Evolutionary conservation across 768 basidiomycete genomes (phyloP), one percentile per base, ranked within the genome.

Genomic region (Lepiota brunneoincarnata): DNA sequence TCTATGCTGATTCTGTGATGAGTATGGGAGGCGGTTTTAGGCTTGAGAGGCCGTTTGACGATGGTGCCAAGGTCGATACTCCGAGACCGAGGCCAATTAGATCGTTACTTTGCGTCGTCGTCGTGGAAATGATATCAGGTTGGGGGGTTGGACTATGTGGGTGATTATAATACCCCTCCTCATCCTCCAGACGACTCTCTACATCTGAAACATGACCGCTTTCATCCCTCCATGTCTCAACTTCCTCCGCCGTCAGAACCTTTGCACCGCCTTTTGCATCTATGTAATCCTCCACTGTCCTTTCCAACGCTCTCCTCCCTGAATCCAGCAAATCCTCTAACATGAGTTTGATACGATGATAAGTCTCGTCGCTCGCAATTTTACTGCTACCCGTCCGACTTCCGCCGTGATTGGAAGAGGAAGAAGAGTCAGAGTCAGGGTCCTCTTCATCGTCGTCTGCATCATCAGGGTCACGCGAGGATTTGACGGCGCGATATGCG

Each of bases 191-290:
- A 41, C 52, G 51, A 14, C 55, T 52, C 14, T 52, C 58, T 6
- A 40, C 15, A 21, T 59, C 58, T 9, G 58, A 60, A 23, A 57
- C 44, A 46, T 54, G 34, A n/a, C 23, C 39, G 31, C 54, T 61
- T 47, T 64, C 66, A 34, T 66, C 67, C 38, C 73, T 75, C 82
- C 86, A 87, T 12, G 75, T 72, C 41, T 81, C 78, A 45, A 89
- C 76, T 63, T 92, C 90, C 57, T 88, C 85, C 40, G 84, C 82
- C 51, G 77, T 84, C 15, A 93, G 73, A 6, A 92, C 91, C 65
- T 88, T 89, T 17, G 84, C 75, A 2, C 72, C 72, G 10, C 79
- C 68, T 59, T 74, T 76, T 23, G 70, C 69, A 43, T 74, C 75
- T 9, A 62, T 59, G 49, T 83, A 80, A 59, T 89, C 85, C 28